Evolutionary conservation across 2,329 filamentous ascomycete genomes (phyloP).

Genomic region (Alternaria gaisen): DNA sequence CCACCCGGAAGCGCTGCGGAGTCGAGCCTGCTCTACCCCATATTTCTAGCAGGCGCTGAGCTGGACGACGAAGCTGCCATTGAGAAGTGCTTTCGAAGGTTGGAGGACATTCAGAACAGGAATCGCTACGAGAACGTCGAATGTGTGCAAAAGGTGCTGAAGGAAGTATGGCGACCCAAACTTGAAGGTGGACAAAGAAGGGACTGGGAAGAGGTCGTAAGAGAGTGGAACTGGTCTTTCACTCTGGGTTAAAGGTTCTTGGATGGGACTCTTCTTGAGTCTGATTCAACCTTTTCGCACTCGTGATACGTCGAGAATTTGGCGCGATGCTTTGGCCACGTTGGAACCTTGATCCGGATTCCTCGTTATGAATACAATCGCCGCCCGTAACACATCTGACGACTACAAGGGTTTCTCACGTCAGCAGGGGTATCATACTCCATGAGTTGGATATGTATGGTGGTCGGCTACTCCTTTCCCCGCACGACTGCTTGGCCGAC

Average conservation of each 20-base stretch:
- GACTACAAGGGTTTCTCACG: background rate
- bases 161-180: slow-evolving; percentile 47
- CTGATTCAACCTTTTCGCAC: background rate
- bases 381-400: background rate
- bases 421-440: background rate
- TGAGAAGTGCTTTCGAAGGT: slow-evolving; percentile 38
- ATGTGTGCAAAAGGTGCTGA: slow-evolving; percentile 46
- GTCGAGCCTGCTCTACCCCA: slow-evolving; percentile 47
- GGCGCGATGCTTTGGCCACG: background rate
- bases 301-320: background rate
- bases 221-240: slow-evolving; percentile 49
- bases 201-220: slow-evolving; percentile 49
- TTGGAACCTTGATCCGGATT: background rate
- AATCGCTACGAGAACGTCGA: slow-evolving; percentile 48
- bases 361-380: background rate
- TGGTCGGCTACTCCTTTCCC: background rate
- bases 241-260: slow-evolving; percentile 35
- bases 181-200: slow-evolving; percentile 38
- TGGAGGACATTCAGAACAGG: slow-evolving; percentile 44
- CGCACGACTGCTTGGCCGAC: slow-evolving; percentile 1
- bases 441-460: background rate
- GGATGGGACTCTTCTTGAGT: background rate
- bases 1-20: slow-evolving; percentile 47
- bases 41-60: slow-evolving; percentile 49
- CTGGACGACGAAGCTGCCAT: slow-evolving; percentile 41